Conservation (phyloP, 371 early-diverging fungal species). For the Apophysomyces sp. region DNA sequence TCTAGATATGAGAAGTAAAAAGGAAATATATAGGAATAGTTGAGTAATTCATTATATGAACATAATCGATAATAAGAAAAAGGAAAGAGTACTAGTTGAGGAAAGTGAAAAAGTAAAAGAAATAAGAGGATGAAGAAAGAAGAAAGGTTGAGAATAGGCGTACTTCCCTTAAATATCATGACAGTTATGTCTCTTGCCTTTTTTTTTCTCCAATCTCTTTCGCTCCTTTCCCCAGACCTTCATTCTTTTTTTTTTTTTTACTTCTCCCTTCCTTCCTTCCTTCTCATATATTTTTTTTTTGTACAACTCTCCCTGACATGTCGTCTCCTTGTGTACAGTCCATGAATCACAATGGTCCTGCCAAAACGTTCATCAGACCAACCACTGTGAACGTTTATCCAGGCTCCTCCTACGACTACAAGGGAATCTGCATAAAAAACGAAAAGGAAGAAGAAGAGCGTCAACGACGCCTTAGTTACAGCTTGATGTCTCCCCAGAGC, state of each 20-base stretch:
- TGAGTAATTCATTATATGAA: too few species aligned
- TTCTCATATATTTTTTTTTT: too few species aligned
- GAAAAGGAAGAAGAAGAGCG: slow-evolving; percentile 2
- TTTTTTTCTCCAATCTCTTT: slow-evolving; percentile 6
- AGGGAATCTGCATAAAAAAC: background rate
- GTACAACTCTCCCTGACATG: slow-evolving; percentile 10
- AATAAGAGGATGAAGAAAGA: slow-evolving; percentile 2
- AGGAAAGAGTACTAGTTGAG: background rate
- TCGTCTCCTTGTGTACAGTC: slow-evolving; percentile 19
- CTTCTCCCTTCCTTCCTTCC: background rate
- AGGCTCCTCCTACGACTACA: slow-evolving; percentile 4
- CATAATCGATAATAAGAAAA: background rate
- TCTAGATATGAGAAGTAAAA: background rate
- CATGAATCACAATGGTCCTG: slow-evolving; percentile 6
- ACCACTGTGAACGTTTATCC: background rate
- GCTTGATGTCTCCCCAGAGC: background rate
- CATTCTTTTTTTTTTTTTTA: background rate
- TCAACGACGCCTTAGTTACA: background rate
- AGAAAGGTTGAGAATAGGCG: background rate
- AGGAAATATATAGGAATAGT: too few species aligned
- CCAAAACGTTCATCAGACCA: background rate
- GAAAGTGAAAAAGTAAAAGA: background rate
- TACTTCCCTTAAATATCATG: slow-evolving; percentile 2
- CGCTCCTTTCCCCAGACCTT: background rate
- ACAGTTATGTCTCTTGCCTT: background rate